Base-by-base conservation (phyloP, 305 asterid species). In the Solanum hybrid region DNA sequence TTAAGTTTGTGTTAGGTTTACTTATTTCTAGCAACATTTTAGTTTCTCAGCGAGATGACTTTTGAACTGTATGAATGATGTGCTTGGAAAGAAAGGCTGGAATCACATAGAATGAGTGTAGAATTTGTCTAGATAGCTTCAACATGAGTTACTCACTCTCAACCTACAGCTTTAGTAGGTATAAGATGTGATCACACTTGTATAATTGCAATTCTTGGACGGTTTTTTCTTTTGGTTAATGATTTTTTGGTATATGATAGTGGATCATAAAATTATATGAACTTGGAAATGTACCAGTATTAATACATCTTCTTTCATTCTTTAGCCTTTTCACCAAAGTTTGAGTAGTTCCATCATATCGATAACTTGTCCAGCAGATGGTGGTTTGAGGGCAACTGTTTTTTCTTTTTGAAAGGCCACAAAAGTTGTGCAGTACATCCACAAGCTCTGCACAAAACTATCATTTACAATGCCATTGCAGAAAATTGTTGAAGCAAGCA, bases 151-250 rank as follows among this genome's bases (percentile, higher is more conserved):
- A 37, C 39, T 65, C 79, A 70, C 27, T 87, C 89, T 72, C 24
- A 37, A 87, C 89, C 89, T 87, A 80, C 70, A 26, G 8, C 9
- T 27, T 20, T 75, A 2, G 88, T 81, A 87, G 89, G 65, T 37
- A 37, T 72, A 86, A 68, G 89, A 75, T 70, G 89, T 70, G 83
- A 73, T 68, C 89, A 87, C 70, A 75, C 83, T 72, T 87, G 89
- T 75, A 87, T 26, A 37, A 72, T 87, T 87, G 89, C 82, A 87
- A 72, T 87, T 87, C 70, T 87, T 87, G 36, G 38, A 72, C 37
- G 34, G 31, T 37, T 37, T 83, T 57, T 57, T 10, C 12, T 57
- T 57, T 20, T 24, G 37, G 72, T 82, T 82, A 65, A 68, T 87
- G 51, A 87, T 37, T 26, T 75, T 86, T 87, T 45, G 39, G 22